These are phyloP conservation scores for Komagataella ulmi DNA, from an alignment of 805 yeast species.

Conservation along the genomic window DNA sequence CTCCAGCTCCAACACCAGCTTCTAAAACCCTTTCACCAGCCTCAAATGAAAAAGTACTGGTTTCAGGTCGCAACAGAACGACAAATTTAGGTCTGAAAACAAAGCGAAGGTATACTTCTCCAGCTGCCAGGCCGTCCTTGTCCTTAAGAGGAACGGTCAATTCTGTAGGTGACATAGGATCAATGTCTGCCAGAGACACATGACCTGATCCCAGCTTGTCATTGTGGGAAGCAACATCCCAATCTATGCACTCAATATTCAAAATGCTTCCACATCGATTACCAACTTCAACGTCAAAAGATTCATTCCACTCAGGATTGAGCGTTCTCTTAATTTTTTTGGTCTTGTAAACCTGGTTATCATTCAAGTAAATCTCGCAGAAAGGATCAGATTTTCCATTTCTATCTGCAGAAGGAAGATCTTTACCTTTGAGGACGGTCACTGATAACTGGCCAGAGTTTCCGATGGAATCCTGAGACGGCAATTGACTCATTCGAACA, in stretches of 20 bases:
- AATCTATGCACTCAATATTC: slow-evolving; percentile 55
- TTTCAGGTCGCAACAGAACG: slow-evolving; percentile 26
- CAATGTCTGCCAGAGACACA: slow-evolving; percentile 44
- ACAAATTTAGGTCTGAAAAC: slow-evolving; percentile 64
- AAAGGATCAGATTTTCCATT: slow-evolving; percentile 94
- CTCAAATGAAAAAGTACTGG: slow-evolving; percentile 21
- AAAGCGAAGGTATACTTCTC: slow-evolving; percentile 45
- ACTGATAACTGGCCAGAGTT: slow-evolving; percentile 57
- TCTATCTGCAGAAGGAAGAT: slow-evolving; percentile 65
- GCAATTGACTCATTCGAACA: slow-evolving; percentile 34
- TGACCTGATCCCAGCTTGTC: slow-evolving; percentile 63
- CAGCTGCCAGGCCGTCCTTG: slow-evolving; percentile 42
- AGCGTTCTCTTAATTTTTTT: slow-evolving; percentile 77
- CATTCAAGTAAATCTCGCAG: slow-evolving; percentile 54
- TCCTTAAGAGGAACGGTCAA: slow-evolving; percentile 38
- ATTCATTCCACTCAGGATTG: slow-evolving; percentile 82
- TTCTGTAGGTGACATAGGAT: slow-evolving; percentile 38
- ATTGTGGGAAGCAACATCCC: slow-evolving; percentile 91
- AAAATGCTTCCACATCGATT: slow-evolving; percentile 52
- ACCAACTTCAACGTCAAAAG: slow-evolving; percentile 35
- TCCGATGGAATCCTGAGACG: slow-evolving; percentile 43
- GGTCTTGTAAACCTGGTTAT: slow-evolving; percentile 54
- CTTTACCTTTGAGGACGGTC: slow-evolving; percentile 41
- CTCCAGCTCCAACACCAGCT: slow-evolving; percentile 25
- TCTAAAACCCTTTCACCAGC: slow-evolving; percentile 23